Base-by-base conservation (phyloP, 73 alveolate genomes). In the Blepharisma japonicum region DNA sequence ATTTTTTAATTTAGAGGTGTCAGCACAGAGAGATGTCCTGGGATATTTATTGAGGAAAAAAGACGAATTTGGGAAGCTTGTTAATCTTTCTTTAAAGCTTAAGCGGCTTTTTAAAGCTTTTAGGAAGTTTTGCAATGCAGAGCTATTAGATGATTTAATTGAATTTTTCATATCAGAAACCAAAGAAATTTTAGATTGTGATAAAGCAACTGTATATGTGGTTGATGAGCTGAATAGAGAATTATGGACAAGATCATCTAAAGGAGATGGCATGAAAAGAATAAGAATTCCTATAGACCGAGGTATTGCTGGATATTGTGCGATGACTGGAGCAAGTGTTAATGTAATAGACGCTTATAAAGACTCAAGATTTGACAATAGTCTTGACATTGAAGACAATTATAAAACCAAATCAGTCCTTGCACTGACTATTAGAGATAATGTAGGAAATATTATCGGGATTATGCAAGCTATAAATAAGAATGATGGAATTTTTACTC, bases 141-240 rank as follows among this genome's bases (percentile, higher is more conserved):
- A 21, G 7, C 25, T 9, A 11, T 11, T 25, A 1, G 18, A 67
- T 3, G 87, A 81, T 9, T 82, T 83, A 8, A 49, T 81, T 51
- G 81, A 81, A 53, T 49, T 45, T 14, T 71, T 81, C 39, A 55
- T 81, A 7, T 54, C 68, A 25, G 87, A 81, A 55, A 72, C 87
- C 27, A 45, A 77, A 38, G 46, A 55, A 7, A 77, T 48, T 5
- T 54, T 81, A 6, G 54, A 68, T 6, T 82, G 89, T 25, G 89
- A 82, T 45, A 78, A 85, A 47, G 86, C 82, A 20, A 76, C 89
- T n/a, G 79, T 82, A 14, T 82, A 76, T 53, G 45, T 88, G 21
- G 92, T 85, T 42, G 98, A 93, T 80, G 92, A 84, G 81, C 77
- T 84, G 6, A 87, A 90, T 80, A 93, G 91, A 55, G 92, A 89